These are phyloP conservation scores for Pisolithus marmoratus DNA, from an alignment of 768 basidiomycete genomes.

Conservation along the genomic window DNA sequence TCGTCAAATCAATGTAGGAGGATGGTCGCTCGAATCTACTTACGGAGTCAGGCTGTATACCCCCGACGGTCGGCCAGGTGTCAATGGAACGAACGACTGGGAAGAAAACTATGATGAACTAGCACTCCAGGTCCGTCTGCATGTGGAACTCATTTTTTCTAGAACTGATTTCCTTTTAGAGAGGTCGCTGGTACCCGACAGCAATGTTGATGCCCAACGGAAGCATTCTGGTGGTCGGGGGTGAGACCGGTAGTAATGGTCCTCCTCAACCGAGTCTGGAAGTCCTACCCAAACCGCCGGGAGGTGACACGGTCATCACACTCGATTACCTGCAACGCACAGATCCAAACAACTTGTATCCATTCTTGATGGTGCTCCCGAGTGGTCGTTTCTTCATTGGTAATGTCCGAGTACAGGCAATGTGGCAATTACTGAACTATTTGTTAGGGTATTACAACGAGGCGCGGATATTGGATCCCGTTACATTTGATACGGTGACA, in stretches of 20 bases:
- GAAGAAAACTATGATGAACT: conserved; percentile 61
- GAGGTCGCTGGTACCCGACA: conserved; percentile 68
- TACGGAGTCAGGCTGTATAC: conserved; percentile 69
- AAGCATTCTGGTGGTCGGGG: conserved; percentile 67
- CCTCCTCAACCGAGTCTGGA: conserved; percentile 64
- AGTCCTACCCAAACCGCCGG: conserved; percentile 59
- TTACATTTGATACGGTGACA: conserved; percentile 54
- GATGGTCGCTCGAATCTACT: conserved; percentile 66
- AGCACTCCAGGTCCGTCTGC: conserved; percentile 47
- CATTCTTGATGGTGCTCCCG: conserved; percentile 69
- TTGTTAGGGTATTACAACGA: conserved; percentile 70
- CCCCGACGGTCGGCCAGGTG: conserved; percentile 61
- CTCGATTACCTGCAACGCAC: conserved; percentile 67
- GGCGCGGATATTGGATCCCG: conserved; percentile 67
- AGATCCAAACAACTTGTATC: conserved; percentile 77
- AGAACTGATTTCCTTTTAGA: conserved; percentile 26
- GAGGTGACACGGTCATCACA: conserved; percentile 54
- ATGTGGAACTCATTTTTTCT: background rate
- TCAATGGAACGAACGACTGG: conserved; percentile 76
- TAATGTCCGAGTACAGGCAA: conserved; percentile 12
- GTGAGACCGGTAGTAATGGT: conserved; percentile 68
- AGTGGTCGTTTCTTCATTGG: conserved; percentile 67
- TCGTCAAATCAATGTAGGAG: conserved; percentile 24
- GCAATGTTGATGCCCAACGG: conserved; percentile 70
- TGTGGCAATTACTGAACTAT: background rate